Percentiles rank a stretch among this genome's conserved stretches.
Evolutionary conservation across 805 yeast species (phyloP).

Genomic region (Candida silvatica): DNA sequence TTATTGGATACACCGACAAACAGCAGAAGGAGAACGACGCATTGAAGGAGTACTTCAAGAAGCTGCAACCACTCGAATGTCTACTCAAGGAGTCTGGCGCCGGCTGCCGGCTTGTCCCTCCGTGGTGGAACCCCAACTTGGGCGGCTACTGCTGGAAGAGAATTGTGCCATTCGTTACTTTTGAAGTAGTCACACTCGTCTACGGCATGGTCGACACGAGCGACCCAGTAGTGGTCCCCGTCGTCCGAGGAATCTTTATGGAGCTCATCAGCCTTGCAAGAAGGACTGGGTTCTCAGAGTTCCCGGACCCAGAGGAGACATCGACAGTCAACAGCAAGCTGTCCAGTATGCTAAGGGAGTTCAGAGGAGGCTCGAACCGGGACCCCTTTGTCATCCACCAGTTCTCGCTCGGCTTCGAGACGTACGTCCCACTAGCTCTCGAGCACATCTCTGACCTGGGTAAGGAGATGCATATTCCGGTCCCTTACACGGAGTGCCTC

Average conservation of each 20-base stretch:
- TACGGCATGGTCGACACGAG: constrained; percentile 12
- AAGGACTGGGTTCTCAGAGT: constrained; percentile 16
- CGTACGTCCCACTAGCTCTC: constrained; percentile 11
- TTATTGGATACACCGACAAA: no score
- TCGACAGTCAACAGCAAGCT: constrained; percentile 9
- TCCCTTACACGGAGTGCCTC: constrained; percentile 17
- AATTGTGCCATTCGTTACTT: constrained; percentile 16
- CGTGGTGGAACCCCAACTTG: constrained; percentile 19
- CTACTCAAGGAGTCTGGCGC: constrained; percentile 17
- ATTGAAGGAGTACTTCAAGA: background rate
- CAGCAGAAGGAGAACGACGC: no score
- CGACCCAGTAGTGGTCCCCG: constrained; percentile 3
- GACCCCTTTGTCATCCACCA: background rate
- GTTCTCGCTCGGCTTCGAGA: background rate
- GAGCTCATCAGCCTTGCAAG: constrained; percentile 17
- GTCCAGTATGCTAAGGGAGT: constrained; percentile 13
- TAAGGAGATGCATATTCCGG: constrained; percentile 4
- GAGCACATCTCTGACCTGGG: constrained; percentile 13
- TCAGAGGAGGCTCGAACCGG: constrained; percentile 12
- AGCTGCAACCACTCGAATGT: no score
- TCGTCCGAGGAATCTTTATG: constrained; percentile 15
- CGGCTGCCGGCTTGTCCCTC: constrained; percentile 12
- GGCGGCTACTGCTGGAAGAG: constrained; percentile 22
- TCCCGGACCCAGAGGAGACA: constrained; percentile 16
- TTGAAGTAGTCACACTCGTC: constrained; percentile 15